Conservation (phyloP, 768 basidiomycete genomes). For the Suillus variegatus region DNA sequence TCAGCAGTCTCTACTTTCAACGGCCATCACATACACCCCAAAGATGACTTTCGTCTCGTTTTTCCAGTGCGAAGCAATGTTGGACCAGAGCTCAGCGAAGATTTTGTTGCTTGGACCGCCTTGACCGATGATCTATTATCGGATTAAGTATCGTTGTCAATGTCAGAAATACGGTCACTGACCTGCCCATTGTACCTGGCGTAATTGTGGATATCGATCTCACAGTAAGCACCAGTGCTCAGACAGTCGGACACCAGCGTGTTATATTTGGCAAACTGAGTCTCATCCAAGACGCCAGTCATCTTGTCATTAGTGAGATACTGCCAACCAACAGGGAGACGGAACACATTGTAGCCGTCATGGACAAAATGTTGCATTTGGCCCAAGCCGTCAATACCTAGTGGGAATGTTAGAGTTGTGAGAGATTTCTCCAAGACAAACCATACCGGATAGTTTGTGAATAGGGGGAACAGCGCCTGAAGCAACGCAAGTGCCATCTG, state of each 20-base stretch:
- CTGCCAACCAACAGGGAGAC: conserved; percentile 64
- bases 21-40: conserved; percentile 41
- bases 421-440: background rate
- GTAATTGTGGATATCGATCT: conserved; percentile 64
- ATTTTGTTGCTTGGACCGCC: conserved; percentile 57
- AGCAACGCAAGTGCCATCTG: conserved; percentile 43
- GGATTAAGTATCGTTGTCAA: background rate
- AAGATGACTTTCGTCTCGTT: conserved; percentile 44
- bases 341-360: conserved; percentile 56
- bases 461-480: conserved; percentile 47
- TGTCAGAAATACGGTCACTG: conserved; percentile 4
- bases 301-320: conserved; percentile 42
- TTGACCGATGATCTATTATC: conserved; percentile 56
- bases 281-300: conserved; percentile 41
- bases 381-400: conserved; percentile 29
- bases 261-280: conserved; percentile 53
- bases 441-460: conserved; percentile 42
- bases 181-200: conserved; percentile 54
- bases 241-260: conserved; percentile 42
- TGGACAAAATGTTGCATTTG: conserved; percentile 64
- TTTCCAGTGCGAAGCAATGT: conserved; percentile 52
- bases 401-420: background rate
- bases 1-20: background rate
- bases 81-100: conserved; percentile 55
- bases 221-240: conserved; percentile 49